Percentiles rank a stretch among this genome's conserved stretches.
These are phyloP conservation scores for Perkinsus chesapeaki DNA, from an alignment of 169 alveolate genomes.

Conservation along the genomic window DNA sequence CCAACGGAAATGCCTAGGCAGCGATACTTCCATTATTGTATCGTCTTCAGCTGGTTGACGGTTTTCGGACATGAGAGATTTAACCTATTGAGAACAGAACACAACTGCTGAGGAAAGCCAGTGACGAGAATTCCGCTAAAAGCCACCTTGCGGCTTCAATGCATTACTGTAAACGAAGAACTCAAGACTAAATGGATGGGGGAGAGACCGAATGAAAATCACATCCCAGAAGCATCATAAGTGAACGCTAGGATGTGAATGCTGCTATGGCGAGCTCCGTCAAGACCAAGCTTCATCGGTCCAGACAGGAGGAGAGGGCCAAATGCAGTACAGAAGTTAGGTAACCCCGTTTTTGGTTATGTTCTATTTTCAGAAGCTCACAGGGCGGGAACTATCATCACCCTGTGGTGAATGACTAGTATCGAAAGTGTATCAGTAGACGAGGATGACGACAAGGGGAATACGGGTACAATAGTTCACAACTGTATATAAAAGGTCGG, in stretches of 20 bases:
- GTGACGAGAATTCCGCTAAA: too few relatives aligned
- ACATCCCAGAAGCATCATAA: neutral
- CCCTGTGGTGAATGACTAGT: neutral
- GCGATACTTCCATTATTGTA: neutral
- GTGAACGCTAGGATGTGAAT: neutral
- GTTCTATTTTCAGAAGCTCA: neutral
- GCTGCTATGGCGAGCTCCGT: neutral
- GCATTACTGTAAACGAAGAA: neutral
- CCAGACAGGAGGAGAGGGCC: neutral
- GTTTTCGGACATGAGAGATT: neutral
- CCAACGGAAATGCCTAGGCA: neutral
- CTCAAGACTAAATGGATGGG: neutral
- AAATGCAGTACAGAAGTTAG: neutral
- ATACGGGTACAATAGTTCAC: too few relatives aligned
- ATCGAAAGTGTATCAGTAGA: neutral
- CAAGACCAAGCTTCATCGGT: slow-evolving; percentile 4
- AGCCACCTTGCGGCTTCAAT: too few relatives aligned
- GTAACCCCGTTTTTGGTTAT: neutral
- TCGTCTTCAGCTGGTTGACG: neutral
- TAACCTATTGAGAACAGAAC: neutral
- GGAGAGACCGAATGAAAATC: neutral
- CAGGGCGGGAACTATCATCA: neutral
- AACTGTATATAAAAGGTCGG: neutral
- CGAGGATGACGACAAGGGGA: too few relatives aligned
- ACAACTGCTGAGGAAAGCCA: neutral